Conservation (phyloP, 495 filamentous ascomycete genomes). For the Aspergillus steynii region DNA sequence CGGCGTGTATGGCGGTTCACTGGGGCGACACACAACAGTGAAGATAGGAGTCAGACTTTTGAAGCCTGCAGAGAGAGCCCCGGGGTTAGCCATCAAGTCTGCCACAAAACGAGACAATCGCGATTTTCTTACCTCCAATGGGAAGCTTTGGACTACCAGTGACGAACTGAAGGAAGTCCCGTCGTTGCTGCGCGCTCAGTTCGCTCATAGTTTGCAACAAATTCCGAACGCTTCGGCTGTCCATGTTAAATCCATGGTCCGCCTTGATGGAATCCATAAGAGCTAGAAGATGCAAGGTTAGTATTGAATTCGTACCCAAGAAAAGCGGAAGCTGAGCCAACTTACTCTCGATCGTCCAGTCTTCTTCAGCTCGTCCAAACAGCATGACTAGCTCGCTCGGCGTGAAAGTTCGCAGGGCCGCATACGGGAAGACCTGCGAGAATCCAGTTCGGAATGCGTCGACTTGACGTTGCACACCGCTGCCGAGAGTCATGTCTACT, state of each 20-base stretch:
- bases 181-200: conserved; percentile 68
- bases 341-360: conserved; percentile 97
- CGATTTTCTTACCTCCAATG: conserved; percentile 76
- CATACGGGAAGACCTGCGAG: conserved; percentile 94
- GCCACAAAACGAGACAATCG: conserved; percentile 5
- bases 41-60: conserved; percentile 96
- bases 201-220: conserved; percentile 96
- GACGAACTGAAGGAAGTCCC: conserved; percentile 97
- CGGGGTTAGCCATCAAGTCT: conserved; percentile 20
- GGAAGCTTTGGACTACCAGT: conserved; percentile 98
- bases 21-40: conserved; percentile 97
- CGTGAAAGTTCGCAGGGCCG: conserved; percentile 89
- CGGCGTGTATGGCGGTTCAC: conserved; percentile 88
- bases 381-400: conserved; percentile 95
- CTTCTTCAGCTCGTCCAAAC: conserved; percentile 92
- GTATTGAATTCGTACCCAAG: background rate
- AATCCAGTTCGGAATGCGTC: conserved; percentile 92
- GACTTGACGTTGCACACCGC: conserved; percentile 83
- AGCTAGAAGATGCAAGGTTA: conserved; percentile 51
- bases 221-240: conserved; percentile 95
- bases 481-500: conserved; percentile 85
- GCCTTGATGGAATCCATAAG: conserved; percentile 98
- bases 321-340: background rate
- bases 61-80: conserved; percentile 65
- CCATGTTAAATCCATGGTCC: conserved; percentile 99